These are phyloP conservation scores for Boletus patriciae DNA, from an alignment of 768 basidiomycete genomes.

Conservation along the genomic window DNA sequence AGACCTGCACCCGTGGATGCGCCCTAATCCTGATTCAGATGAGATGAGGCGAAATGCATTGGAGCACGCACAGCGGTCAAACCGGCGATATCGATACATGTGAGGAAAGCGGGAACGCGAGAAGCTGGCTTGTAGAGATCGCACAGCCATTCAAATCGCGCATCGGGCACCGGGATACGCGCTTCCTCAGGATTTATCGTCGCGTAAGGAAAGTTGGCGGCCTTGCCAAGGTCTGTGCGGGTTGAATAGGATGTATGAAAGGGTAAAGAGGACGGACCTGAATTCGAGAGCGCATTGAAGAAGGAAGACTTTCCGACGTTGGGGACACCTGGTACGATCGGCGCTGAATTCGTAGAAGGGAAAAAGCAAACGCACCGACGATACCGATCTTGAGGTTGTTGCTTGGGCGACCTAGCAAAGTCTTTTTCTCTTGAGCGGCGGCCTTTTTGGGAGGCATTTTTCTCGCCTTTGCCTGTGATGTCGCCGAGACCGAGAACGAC, in stretches of 20 bases:
- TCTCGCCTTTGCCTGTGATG: constrained; percentile 44
- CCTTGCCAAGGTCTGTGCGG: constrained; percentile 77
- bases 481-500: constrained; percentile 40
- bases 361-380: constrained; percentile 70
- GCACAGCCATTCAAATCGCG: constrained; percentile 93
- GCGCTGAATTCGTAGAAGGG: not conserved
- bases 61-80: constrained; percentile 73
- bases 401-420: constrained; percentile 82
- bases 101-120: constrained; percentile 90
- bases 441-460: constrained; percentile 95
- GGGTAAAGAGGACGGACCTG: constrained; percentile 50
- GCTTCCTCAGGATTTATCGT: constrained; percentile 95
- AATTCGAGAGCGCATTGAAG: constrained; percentile 94
- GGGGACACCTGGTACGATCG: constrained; percentile 63
- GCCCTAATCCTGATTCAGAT: constrained; percentile 50
- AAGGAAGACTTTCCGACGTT: constrained; percentile 99
- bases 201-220: constrained; percentile 97
- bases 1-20: constrained; percentile 98
- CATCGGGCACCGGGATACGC: constrained; percentile 92
- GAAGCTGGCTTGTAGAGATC: constrained; percentile 86
- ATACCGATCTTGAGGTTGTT: constrained; percentile 99
- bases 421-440: constrained; percentile 74
- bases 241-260: constrained; percentile 1
- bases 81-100: constrained; percentile 98
- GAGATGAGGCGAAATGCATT: constrained; percentile 2